Evolutionary conservation across 805 yeast species (phyloP).

Genomic region (Metschnikowia vanudenii): DNA sequence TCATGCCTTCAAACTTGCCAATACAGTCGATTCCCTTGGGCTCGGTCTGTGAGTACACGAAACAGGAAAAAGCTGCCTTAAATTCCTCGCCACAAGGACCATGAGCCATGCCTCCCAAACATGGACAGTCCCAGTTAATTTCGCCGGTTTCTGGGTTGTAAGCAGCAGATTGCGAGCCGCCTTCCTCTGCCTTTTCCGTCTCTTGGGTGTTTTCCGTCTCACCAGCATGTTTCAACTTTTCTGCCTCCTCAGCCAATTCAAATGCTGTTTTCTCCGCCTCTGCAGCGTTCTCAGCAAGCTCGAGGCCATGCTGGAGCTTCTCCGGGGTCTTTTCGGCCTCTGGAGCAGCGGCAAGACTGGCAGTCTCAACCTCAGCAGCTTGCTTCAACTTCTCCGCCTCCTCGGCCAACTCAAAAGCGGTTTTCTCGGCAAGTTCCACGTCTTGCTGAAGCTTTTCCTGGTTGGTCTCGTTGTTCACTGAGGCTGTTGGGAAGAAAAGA

Average conservation of each 20-base stretch:
- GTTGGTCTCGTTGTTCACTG: conserved; percentile 18
- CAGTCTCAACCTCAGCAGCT: not conserved
- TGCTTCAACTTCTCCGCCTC: not conserved
- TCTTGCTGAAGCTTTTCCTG: conserved; percentile 14
- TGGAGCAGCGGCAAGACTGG: no score
- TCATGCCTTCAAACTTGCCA: conserved; percentile 87
- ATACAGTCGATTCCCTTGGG: conserved; percentile 97
- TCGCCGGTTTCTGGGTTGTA: conserved; percentile 97
- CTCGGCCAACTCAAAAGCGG: conserved; percentile 7
- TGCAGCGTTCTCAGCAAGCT: conserved; percentile 1
- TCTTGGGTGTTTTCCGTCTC: not conserved
- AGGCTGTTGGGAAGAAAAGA: conserved; percentile 6
- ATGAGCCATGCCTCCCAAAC: conserved; percentile 97
- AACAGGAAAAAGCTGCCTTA: conserved; percentile 92
- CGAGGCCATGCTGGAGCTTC: conserved; percentile 13
- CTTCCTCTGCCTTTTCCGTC: conserved; percentile 17
- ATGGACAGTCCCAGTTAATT: conserved; percentile 99
- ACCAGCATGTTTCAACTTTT: not conserved
- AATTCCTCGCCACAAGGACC: conserved; percentile 98
- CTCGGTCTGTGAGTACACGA: conserved; percentile 88
- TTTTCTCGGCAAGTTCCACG: conserved; percentile 2
- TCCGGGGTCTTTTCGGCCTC: not conserved
- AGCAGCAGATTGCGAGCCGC: conserved; percentile 57
- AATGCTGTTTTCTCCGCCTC: not conserved
- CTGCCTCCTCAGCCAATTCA: conserved; percentile 6